Conservation (phyloP, 176 grass and related monocot species). For the Aegilops speltoides region DNA sequence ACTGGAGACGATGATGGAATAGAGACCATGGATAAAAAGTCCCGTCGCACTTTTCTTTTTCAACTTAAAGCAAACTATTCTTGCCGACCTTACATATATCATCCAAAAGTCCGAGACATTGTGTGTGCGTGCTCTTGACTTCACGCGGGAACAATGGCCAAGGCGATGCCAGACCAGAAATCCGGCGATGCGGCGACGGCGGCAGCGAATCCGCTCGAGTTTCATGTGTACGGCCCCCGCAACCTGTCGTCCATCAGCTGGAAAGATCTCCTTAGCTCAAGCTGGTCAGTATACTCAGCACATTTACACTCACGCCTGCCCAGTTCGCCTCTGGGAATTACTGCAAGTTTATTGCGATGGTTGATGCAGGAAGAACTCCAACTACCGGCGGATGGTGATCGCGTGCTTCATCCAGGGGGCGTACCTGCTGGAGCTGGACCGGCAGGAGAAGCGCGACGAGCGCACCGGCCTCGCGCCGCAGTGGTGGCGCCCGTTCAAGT, state of each 20-base stretch:
- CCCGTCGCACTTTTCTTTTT: slow-evolving; percentile 30
- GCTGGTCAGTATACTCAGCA: slow-evolving; percentile 43
- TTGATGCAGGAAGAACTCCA: slow-evolving; percentile 63
- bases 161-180: slow-evolving; percentile 8
- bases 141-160: slow-evolving; percentile 28
- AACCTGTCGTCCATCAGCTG: slow-evolving; percentile 58
- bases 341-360: not conserved
- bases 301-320: not conserved
- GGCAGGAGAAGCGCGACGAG: slow-evolving; percentile 62
- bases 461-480: slow-evolving; percentile 54
- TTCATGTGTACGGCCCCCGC: slow-evolving; percentile 61
- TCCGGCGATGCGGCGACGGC: not conserved
- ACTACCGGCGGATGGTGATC: slow-evolving; percentile 71
- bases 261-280: slow-evolving; percentile 67
- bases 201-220: slow-evolving; percentile 41
- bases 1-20: not conserved
- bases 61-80: slow-evolving; percentile 15
- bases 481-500: slow-evolving; percentile 90
- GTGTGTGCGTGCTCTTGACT: not conserved
- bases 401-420: slow-evolving; percentile 85
- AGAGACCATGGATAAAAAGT: slow-evolving; percentile 17
- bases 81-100: slow-evolving; percentile 15
- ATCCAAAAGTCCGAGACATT: not conserved
- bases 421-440: slow-evolving; percentile 82
- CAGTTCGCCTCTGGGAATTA: not conserved